Conservation (phyloP, 1,284 basidiomycete species). For the Athelia sp. region DNA sequence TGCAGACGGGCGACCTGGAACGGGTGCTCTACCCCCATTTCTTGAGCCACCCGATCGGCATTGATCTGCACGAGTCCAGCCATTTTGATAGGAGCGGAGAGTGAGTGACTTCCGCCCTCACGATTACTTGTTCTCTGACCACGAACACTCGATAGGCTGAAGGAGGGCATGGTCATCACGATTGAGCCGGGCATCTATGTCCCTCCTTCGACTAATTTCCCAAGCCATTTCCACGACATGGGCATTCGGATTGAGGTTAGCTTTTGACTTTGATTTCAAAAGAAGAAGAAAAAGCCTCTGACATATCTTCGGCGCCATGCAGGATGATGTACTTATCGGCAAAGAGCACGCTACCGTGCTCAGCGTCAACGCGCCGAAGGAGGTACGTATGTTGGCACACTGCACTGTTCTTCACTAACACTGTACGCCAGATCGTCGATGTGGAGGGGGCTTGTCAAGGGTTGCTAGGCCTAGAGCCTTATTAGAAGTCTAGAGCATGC, state of each 20-base stretch:
- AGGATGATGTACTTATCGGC: slow-evolving; percentile 85
- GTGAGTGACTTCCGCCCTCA: slow-evolving; percentile 23
- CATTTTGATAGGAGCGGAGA: slow-evolving; percentile 39
- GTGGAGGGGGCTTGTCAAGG: slow-evolving; percentile 87
- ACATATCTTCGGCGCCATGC: slow-evolving; percentile 2
- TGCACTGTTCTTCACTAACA: slow-evolving; percentile 3
- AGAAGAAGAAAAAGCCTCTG: slow-evolving; percentile 39
- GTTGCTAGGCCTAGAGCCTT: slow-evolving; percentile 58
- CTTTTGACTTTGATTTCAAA: slow-evolving; percentile 4
- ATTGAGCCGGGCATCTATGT: slow-evolving; percentile 87
- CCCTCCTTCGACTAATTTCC: slow-evolving; percentile 72
- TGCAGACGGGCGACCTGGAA: slow-evolving; percentile 67
- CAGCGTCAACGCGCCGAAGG: slow-evolving; percentile 81
- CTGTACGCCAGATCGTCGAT: slow-evolving; percentile 56
- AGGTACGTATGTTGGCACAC: slow-evolving; percentile 41
- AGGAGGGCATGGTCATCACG: slow-evolving; percentile 84
- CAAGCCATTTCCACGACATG: slow-evolving; percentile 82
- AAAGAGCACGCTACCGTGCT: slow-evolving; percentile 65
- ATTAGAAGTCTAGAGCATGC: slow-evolving; percentile 42
- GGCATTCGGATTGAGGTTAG: slow-evolving; percentile 85
- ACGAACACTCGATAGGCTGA: slow-evolving; percentile 49
- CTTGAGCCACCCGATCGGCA: slow-evolving; percentile 81
- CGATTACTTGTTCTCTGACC: slow-evolving; percentile 9
- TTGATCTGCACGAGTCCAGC: slow-evolving; percentile 78
- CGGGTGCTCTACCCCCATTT: slow-evolving; percentile 82